Evolutionary conservation across 2,329 filamentous ascomycete species (phyloP), one percentile per base, ranked within the genome.

Genomic region (Monilinia aucupariae): DNA sequence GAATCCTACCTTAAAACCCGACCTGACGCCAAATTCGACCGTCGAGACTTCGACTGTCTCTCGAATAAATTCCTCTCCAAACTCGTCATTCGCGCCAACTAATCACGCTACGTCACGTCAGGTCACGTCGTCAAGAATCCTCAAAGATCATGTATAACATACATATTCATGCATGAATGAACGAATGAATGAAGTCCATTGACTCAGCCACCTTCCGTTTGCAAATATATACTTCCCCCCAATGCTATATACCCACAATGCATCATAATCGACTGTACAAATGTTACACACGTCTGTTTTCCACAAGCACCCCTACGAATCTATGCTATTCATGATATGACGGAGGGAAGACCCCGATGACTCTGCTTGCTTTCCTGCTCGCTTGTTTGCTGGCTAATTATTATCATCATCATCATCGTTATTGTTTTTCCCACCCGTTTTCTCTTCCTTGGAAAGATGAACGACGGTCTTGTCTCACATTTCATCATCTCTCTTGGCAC

Each of bases 1-100:
- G 92, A 97, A 79, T 81, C 85, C 62, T 97, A 97, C 77, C 84
- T 97, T 66, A 87, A 91, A 72, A 86, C 86, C 65, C 90, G 93
- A 70, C 70, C 71, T 69, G 86, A 88, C 64, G 85, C 89, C 72
- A 91, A 88, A 77, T 97, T 96, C 76, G 89, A 96, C 79, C 87
- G 90, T 70, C 85, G 88, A 71, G 91, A 97, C 79, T 97, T 97
- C 74, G 93, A 97, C 80, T 94, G 88, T 65, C 78, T 97, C 74
- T 96, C 92, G 60, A 97, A 96, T 82, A 97, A 97, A 81, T 97
- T 97, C 81, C 80, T 97, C 70, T 96, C 92, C 45, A 96, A 96
- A 79, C 85, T 97, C 73, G 92, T 97, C 75, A 96, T 97, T 76
- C 91, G 93, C 71, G 90, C 93, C 73, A 96, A 96, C 80, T 96